A percentile compares a stretch with the other conserved stretches of the same genome.
phyloP scores from a whole-genome alignment of 305 asterid genomes.

The Fraxinus greggii region DNA sequence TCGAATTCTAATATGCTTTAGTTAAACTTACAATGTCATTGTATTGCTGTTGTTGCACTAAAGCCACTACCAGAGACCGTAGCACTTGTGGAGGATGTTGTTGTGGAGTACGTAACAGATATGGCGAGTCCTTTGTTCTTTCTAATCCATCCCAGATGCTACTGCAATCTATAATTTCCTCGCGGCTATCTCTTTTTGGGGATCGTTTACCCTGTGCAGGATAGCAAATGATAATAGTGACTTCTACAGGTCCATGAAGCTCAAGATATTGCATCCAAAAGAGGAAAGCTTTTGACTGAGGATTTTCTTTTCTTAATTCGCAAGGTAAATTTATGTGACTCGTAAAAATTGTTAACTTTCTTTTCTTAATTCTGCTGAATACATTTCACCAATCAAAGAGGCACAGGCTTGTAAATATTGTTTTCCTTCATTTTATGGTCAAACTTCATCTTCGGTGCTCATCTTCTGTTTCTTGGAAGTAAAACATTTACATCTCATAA shows the following conservation, averaged over 20 bases:
- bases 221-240: not conserved
- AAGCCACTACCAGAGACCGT: slow-evolving; percentile 94
- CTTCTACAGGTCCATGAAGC: slow-evolving; percentile 77
- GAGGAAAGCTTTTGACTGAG: slow-evolving; percentile 86
- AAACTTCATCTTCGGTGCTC: not conserved
- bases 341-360: not conserved
- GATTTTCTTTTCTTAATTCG: slow-evolving; percentile 82
- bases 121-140: slow-evolving; percentile 43
- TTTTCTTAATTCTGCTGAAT: not conserved
- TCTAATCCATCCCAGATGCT: not conserved
- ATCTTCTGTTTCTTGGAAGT: not conserved
- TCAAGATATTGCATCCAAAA: slow-evolving; percentile 69
- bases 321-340: slow-evolving; percentile 47
- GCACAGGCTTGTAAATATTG: not conserved
- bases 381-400: not conserved
- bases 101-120: slow-evolving; percentile 84
- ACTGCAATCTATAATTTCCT: not conserved
- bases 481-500: not conserved
- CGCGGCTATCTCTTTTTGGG: not conserved
- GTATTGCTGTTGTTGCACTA: slow-evolving; percentile 25
- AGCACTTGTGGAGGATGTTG: slow-evolving; percentile 84
- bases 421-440: not conserved
- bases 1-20: not conserved
- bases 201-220: not conserved
- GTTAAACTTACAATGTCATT: not conserved